Conservation (phyloP, 352 stramenopile species). For the Phytophthora sojae region DNA sequence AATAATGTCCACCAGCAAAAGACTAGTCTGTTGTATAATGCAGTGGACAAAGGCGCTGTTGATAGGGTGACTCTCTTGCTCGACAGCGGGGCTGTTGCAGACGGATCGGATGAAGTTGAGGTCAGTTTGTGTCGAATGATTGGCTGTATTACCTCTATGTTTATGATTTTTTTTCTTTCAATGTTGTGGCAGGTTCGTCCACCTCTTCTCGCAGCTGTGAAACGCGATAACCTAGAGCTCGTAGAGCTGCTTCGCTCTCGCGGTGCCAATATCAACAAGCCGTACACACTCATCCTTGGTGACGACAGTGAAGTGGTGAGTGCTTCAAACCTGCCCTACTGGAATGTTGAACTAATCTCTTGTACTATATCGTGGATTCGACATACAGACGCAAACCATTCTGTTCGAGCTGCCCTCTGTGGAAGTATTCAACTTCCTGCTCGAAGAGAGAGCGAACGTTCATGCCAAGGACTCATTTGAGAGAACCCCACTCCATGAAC, state of each 20-base stretch:
- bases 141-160: not conserved
- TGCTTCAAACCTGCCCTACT: not conserved
- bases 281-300: not conserved
- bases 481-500: not conserved
- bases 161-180: not conserved
- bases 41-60: not conserved
- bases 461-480: not conserved
- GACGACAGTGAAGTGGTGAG: not conserved
- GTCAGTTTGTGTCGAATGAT: not conserved
- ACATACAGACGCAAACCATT: not conserved
- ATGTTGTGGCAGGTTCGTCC: not conserved
- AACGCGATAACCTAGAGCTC: slow-evolving; percentile 1
- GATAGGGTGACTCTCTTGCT: not conserved
- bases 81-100: not conserved
- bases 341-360: too few species aligned
- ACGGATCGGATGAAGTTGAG: not conserved
- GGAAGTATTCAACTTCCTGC: not conserved
- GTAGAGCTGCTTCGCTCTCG: not conserved
- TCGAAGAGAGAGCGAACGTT: not conserved
- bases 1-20: not conserved
- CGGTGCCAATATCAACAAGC: not conserved
- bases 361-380: too few species aligned
- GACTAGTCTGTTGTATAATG: not conserved
- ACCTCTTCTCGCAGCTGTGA: not conserved
- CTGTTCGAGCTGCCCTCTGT: not conserved